These are phyloP conservation scores for Aspergillus ochraceus DNA, from an alignment of 2,329 filamentous ascomycete genomes.

Conservation along the genomic window DNA sequence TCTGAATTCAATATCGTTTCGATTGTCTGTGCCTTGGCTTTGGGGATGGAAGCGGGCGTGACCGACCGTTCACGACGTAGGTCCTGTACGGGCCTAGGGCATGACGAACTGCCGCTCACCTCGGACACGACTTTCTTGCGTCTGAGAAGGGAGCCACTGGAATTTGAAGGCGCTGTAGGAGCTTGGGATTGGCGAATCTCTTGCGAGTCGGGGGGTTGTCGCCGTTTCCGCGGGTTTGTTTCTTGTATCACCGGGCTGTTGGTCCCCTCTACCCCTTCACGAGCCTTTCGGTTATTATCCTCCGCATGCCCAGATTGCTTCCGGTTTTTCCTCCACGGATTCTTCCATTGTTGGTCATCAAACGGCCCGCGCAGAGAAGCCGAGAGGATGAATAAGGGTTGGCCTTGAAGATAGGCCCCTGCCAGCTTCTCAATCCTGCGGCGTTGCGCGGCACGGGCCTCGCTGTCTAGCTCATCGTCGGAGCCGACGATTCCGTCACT, in stretches of 20 bases:
- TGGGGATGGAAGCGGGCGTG: slow-evolving; percentile 7
- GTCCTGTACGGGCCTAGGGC: not conserved
- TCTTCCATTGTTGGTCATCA: slow-evolving; percentile 41
- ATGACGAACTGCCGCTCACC: not conserved
- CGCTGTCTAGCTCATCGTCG: slow-evolving; percentile 40
- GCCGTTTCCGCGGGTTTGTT: slow-evolving; percentile 26
- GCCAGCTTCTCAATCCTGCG: slow-evolving; percentile 44
- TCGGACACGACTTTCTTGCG: not conserved
- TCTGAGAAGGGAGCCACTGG: not conserved
- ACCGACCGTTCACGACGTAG: not conserved
- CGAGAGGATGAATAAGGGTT: slow-evolving; percentile 46
- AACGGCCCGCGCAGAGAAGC: slow-evolving; percentile 49
- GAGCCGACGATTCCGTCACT: slow-evolving; percentile 33
- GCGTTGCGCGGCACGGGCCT: slow-evolving; percentile 36
- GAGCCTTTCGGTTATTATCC: not conserved
- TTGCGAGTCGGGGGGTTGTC: slow-evolving; percentile 17
- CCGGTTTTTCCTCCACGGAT: slow-evolving; percentile 44
- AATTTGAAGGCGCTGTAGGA: not conserved
- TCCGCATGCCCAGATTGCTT: slow-evolving; percentile 9
- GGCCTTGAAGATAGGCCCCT: slow-evolving; percentile 43
- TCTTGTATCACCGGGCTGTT: slow-evolving; percentile 27
- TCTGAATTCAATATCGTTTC: not conserved
- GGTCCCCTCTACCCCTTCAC: slow-evolving; percentile 2
- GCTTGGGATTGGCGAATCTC: slow-evolving; percentile 1
- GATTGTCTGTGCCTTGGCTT: not conserved